phyloP scores from a whole-genome alignment of 768 basidiomycete genomes.

The Cystofilobasidium ferigula region DNA sequence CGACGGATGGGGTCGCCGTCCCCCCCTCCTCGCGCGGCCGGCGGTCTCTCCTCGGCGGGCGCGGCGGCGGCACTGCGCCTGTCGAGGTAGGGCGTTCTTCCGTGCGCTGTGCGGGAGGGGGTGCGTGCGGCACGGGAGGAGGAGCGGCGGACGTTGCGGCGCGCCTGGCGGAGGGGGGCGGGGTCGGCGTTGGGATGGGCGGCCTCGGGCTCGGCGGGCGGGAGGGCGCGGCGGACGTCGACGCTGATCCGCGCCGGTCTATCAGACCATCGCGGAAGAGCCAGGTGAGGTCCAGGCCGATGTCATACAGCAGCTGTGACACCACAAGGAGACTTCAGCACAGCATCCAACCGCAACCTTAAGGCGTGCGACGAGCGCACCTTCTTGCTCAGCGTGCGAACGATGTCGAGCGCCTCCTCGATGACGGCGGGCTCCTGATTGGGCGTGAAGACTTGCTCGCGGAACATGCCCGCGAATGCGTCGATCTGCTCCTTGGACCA shows the following conservation, averaged over 20 bases:
- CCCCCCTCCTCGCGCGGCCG: not conserved
- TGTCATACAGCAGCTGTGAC: slow-evolving; percentile 79
- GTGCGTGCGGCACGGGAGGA: too few relatives aligned
- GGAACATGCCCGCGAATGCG: slow-evolving; percentile 69
- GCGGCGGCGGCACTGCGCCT: slow-evolving; percentile 9
- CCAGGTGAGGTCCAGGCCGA: slow-evolving; percentile 85
- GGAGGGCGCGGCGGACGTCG: not conserved
- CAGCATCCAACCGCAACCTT: too few relatives aligned
- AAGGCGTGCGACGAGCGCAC: slow-evolving; percentile 44
- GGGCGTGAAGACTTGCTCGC: slow-evolving; percentile 79
- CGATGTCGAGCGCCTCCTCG: slow-evolving; percentile 66
- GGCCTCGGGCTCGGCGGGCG: not conserved
- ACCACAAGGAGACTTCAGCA: not conserved
- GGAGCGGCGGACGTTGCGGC: not conserved
- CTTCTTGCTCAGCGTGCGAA: slow-evolving; percentile 70
- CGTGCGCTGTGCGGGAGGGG: too few relatives aligned
- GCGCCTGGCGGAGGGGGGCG: not conserved
- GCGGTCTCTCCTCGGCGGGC: slow-evolving; percentile 19
- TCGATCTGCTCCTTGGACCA: slow-evolving; percentile 86
- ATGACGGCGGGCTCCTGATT: slow-evolving; percentile 61
- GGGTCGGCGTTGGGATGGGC: not conserved
- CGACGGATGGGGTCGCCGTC: not conserved
- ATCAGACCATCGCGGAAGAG: slow-evolving; percentile 50
- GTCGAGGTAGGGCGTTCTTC: not conserved
- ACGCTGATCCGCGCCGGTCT: not conserved